These are phyloP conservation scores for Backusella macrospora DNA, from an alignment of 192 early-diverging fungal genomes.

Conservation along the genomic window DNA sequence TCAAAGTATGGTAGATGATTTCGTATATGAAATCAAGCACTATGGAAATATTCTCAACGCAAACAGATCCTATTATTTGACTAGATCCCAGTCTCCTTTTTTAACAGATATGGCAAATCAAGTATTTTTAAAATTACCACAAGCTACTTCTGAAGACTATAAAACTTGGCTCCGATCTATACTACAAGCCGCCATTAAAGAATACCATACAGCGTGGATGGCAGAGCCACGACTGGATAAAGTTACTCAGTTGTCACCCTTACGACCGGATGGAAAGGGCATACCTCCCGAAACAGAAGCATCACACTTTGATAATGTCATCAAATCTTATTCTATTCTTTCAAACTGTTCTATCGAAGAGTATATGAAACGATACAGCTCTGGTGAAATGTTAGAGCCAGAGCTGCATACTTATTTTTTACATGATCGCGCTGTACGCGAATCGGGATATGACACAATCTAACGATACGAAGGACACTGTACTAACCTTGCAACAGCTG, in stretches of 20 bases:
- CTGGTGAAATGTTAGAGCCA: conserved; percentile 70
- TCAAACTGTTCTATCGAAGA: conserved; percentile 67
- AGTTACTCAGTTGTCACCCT: conserved; percentile 78
- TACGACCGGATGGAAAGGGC: conserved; percentile 84
- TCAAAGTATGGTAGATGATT: conserved; percentile 96
- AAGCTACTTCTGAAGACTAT: conserved; percentile 53
- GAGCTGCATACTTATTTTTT: conserved; percentile 93
- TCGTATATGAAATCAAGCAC: conserved; percentile 96
- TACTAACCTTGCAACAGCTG: conserved; percentile 90
- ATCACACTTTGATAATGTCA: conserved; percentile 85
- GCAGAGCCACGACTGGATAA: conserved; percentile 75
- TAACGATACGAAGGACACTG: conserved; percentile 91
- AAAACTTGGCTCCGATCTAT: conserved; percentile 69
- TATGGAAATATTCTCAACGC: conserved; percentile 99
- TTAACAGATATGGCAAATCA: conserved; percentile 93
- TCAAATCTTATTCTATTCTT: conserved; percentile 76
- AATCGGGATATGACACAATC: conserved; percentile 96
- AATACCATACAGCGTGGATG: conserved; percentile 94
- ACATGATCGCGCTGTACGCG: conserved; percentile 95
- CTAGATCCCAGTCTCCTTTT: conserved; percentile 97
- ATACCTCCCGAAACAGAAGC: conserved; percentile 98
- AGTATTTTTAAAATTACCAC: conserved; percentile 66
- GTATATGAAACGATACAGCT: conserved; percentile 76
- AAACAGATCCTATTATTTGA: conserved; percentile 95
- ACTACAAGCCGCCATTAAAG: conserved; percentile 81